Conservation (phyloP, 768 basidiomycete species). For the Boletus sp. region DNA sequence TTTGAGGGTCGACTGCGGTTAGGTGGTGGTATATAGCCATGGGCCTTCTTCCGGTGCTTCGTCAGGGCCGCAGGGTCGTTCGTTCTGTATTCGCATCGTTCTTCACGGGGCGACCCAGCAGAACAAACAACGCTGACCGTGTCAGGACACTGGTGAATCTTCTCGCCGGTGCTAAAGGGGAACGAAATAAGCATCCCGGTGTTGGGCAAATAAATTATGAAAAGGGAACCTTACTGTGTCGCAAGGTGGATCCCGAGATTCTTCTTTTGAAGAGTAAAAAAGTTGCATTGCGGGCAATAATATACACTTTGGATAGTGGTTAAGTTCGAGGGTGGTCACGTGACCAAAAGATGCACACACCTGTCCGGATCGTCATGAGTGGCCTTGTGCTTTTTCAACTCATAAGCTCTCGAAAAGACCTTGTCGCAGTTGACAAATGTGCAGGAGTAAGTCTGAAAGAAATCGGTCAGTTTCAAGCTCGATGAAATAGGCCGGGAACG, state of each 20-base stretch:
- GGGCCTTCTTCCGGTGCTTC: slow-evolving; percentile 23
- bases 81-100: slow-evolving; percentile 18
- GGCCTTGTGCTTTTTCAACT: slow-evolving; percentile 11
- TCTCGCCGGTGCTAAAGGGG: slow-evolving; percentile 22
- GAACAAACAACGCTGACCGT: neutral
- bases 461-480: neutral
- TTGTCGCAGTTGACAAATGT: neutral
- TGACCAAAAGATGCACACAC: neutral
- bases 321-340: neutral
- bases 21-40: slow-evolving; percentile 17
- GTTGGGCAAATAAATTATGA: neutral
- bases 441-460: slow-evolving; percentile 2
- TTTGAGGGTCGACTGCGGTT: neutral
- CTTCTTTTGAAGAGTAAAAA: slow-evolving; percentile 18
- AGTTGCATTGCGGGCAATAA: slow-evolving; percentile 15
- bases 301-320: slow-evolving; percentile 1
- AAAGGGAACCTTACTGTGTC: slow-evolving; percentile 14
- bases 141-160: slow-evolving; percentile 8
- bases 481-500: neutral
- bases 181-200: neutral
- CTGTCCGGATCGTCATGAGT: slow-evolving; percentile 7
- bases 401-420: slow-evolving; percentile 2
- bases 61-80: slow-evolving; percentile 25
- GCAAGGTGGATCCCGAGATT: slow-evolving; percentile 17
- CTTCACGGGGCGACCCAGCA: neutral